Evolutionary conservation across 345 rosid genomes (phyloP), one percentile per base, ranked within the genome.

Genomic region (Toxicodendron radicans): DNA sequence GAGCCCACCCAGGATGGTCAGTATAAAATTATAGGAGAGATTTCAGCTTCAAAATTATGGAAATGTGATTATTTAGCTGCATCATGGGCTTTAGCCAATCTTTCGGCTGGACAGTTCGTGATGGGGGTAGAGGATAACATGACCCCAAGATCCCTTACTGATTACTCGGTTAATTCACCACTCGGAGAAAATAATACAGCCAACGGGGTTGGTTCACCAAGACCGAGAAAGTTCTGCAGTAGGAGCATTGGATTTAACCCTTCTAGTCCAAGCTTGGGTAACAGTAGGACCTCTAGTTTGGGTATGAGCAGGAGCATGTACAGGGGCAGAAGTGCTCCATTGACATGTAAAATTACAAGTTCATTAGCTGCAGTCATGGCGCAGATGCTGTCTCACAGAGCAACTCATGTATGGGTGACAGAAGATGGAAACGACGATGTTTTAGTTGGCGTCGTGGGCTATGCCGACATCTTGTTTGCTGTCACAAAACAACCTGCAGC

Each of bases 321-420:
- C 49, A 81, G 97, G 77, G 98, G 99, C 66, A 86, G 99, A 82
- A 93, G 93, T 59, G 89, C 97, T 5, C 99, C 99, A 4, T 79
- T 93, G 76, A 95, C 97, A 21, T 95, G 99, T 68, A 91, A 87
- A 80, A 82, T 78, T 43, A 86, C 91, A 0, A 93, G 97, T 77
- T 91, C 98, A 0, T 77, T 95, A 68, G 99, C 99, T 1, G 98
- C 98, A 0, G 97, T 95, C 3, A 95, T 95, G 99, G 97, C 99
- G 65, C 99, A 95, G 76, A 95, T 95, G 99, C 87, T 93, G 14
- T 93, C 98, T 72, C 98, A 95, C 72, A 79, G 98, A 71, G 97
- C 93, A 41, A 90, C 98, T 51, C 97, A 91, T 70, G 93, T 95
- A 41, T 95, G 99, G 99, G 99, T 93, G 65, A 95, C 92, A 0